These are phyloP conservation scores for Erythrophleum fordii DNA, from an alignment of 306 rosid genomes.

Conservation along the genomic window DNA sequence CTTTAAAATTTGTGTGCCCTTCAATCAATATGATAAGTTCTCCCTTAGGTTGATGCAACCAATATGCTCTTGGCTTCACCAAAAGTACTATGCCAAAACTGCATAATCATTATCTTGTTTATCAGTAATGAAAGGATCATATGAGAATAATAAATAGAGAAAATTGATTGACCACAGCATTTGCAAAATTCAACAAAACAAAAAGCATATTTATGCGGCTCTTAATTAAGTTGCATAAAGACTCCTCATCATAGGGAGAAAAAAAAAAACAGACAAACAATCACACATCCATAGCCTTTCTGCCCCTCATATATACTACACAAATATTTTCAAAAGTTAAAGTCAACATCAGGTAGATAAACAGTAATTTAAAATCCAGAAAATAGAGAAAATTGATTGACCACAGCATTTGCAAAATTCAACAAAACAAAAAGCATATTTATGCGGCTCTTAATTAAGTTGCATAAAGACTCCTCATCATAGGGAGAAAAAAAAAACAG, in stretches of 20 bases:
- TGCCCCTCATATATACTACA: neutral
- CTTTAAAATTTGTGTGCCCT: too few species aligned
- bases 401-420: neutral
- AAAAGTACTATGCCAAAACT: neutral
- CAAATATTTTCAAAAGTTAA: neutral
- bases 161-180: neutral
- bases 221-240: neutral
- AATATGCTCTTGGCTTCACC: neutral
- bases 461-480: neutral
- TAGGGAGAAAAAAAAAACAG: neutral
- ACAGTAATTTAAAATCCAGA: neutral
- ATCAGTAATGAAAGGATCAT: neutral
- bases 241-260: neutral
- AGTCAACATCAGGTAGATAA: neutral
- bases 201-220: neutral
- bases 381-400: neutral
- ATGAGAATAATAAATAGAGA: neutral
- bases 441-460: neutral
- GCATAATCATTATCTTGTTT: neutral
- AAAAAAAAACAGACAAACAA: neutral
- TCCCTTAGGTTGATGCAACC: neutral
- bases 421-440: neutral
- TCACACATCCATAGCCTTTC: neutral
- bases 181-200: neutral
- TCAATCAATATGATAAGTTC: neutral